Evolutionary conservation across 352 stramenopile genomes (phyloP).

Genomic region (Phytophthora rubi): DNA sequence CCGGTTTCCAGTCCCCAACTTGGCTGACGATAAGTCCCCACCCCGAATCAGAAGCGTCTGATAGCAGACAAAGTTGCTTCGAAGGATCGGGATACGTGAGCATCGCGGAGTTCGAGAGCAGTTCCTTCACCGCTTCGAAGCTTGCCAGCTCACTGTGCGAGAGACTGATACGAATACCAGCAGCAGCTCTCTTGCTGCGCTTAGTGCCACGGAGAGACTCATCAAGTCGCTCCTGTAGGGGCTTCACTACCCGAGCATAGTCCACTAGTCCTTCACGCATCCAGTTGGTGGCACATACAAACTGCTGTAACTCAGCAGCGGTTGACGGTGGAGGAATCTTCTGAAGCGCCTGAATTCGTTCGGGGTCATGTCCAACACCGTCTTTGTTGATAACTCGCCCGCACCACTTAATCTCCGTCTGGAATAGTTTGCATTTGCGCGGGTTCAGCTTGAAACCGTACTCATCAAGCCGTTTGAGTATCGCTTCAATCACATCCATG

Average conservation of each 20-base stretch:
- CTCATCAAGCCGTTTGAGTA: slow-evolving; percentile 10
- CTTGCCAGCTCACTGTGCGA: neutral
- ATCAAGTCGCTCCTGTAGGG: slow-evolving; percentile 21
- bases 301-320: slow-evolving; percentile 28
- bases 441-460: slow-evolving; percentile 22
- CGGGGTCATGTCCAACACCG: slow-evolving; percentile 17
- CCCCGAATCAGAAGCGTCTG: neutral
- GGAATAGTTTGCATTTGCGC: slow-evolving; percentile 21
- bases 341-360: slow-evolving; percentile 7
- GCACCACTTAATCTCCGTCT: slow-evolving; percentile 21
- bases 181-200: slow-evolving; percentile 14
- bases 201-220: neutral
- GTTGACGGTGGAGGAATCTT: slow-evolving; percentile 5
- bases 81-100: neutral
- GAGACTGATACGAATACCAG: neutral
- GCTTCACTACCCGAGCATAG: slow-evolving; percentile 20
- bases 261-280: slow-evolving; percentile 21
- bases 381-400: slow-evolving; percentile 15
- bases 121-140: neutral
- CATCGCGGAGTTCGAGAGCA: neutral
- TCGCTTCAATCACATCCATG: slow-evolving; percentile 8
- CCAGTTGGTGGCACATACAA: slow-evolving; percentile 34
- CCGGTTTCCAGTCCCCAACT: neutral
- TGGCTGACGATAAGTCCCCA: slow-evolving; percentile 2
- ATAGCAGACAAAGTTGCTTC: neutral